A percentile compares a stretch with the other conserved stretches of the same genome.
Conservation (phyloP, 1,139 yeast genomes). For the Magnusiomyces sp. region DNA sequence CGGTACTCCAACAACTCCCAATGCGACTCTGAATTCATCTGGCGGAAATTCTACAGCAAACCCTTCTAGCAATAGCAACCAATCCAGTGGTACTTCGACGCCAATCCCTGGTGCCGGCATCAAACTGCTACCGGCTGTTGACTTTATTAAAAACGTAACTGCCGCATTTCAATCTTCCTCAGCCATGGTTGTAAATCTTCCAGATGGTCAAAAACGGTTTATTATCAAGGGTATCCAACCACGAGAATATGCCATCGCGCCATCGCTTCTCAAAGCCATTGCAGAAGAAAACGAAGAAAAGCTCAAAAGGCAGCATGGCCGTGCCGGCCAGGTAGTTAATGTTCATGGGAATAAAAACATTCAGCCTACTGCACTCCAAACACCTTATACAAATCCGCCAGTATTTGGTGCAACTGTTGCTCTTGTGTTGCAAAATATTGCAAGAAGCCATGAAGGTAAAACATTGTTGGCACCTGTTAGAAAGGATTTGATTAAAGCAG, state of each 20-base stretch:
- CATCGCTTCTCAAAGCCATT: constrained; percentile 17
- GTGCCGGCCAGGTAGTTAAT: neutral
- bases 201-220: constrained; percentile 63
- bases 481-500: constrained; percentile 22
- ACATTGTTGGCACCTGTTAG: constrained; percentile 22
- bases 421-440: constrained; percentile 33
- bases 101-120: constrained; percentile 30
- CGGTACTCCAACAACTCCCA: constrained; percentile 21
- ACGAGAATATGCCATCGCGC: constrained; percentile 42
- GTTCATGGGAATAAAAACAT: neutral
- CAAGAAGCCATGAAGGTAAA: constrained; percentile 29
- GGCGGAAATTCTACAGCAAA: no score
- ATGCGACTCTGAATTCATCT: no score
- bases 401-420: constrained; percentile 31
- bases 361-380: neutral
- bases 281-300: neutral
- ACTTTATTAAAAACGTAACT: constrained; percentile 88
- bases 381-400: constrained; percentile 19
- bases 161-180: constrained; percentile 86
- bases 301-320: no score
- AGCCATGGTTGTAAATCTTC: constrained; percentile 71
- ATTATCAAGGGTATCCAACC: constrained; percentile 87
- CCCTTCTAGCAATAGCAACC: no score
- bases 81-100: neutral
- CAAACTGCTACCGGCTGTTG: constrained; percentile 85